phyloP scores from a whole-genome alignment of 768 basidiomycete genomes.

The Trametes punicea region DNA sequence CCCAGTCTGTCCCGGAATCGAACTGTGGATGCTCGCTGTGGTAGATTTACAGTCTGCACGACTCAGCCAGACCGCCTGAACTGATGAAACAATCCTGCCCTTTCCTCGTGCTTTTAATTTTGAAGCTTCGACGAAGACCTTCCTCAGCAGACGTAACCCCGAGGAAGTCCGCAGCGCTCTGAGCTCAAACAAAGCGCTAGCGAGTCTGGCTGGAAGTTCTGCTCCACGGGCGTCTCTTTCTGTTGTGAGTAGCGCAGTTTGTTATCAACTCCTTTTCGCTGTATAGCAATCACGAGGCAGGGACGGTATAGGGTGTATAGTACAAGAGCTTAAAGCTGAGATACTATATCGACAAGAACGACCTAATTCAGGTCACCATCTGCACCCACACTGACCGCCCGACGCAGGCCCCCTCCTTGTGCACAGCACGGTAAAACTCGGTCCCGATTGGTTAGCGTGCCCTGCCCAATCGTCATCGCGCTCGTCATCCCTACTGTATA shows the following conservation, averaged over 20 bases:
- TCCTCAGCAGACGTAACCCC: neutral
- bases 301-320: neutral
- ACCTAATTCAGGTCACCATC: slow-evolving; percentile 7
- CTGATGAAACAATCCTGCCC: neutral
- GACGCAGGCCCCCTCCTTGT: neutral
- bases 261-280: neutral
- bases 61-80: neutral
- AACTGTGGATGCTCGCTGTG: neutral
- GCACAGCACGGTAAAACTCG: neutral
- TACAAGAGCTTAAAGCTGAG: neutral
- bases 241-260: neutral
- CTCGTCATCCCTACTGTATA: neutral
- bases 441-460: neutral
- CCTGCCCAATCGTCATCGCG: neutral
- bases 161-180: neutral
- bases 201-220: neutral
- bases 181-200: neutral
- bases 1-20: neutral
- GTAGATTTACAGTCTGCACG: neutral
- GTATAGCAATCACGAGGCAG: neutral
- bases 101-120: slow-evolving; percentile 6
- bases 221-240: neutral
- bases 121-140: neutral
- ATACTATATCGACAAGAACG: neutral
- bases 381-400: neutral